Base-by-base conservation (phyloP, 2,329 filamentous ascomycete species). In the Blastomyces emzantsi region DNA sequence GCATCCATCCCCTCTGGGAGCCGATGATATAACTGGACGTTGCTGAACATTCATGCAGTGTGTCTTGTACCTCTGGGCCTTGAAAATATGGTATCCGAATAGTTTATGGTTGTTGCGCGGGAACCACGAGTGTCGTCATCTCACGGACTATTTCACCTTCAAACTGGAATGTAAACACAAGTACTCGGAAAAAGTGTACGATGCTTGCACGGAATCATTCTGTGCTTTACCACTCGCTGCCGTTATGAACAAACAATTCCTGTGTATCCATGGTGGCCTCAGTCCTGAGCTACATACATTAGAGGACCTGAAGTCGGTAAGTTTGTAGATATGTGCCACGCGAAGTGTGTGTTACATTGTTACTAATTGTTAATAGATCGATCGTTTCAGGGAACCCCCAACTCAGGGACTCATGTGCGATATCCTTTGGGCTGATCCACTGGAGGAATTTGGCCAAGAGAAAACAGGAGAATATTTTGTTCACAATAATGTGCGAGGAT, bases 91-190 rank as follows among this genome's bases (percentile, higher is more conserved):
- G 86, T 99, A 97, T 75, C 94, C 94, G 62, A 92, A 97, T 78
- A 93, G 91, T 25, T 86, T 99, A 64, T 99, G 94, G 94, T 83
- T 99, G 70, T 85, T 99, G 70, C 90, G 94, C 72, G 94, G 94
- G 70, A 99, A 99, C 79, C 94, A 99, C 80, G 94, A 99, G 80
- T 99, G 94, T 78, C 89, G 94, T 73, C 94, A 99, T 81, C 84
- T 99, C 83, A 99, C 94, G 64, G 94, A 99, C 76, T 99, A 99
- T 83, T 99, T 99, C 80, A 99, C 94, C 66, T 99, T 99, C 83
- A 97, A 99, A 83, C 87, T 99, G 64, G 94, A 99, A 78, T 99
- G 94, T 84, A 97, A 96, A 81, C 94, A 99, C 85, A 99, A 99
- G 78, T 99, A 99, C 80, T 96, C 91, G 43, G 94, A 97, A 80